phyloP scores from a whole-genome alignment of 257 asterid species.

The Solanum sitiens region DNA sequence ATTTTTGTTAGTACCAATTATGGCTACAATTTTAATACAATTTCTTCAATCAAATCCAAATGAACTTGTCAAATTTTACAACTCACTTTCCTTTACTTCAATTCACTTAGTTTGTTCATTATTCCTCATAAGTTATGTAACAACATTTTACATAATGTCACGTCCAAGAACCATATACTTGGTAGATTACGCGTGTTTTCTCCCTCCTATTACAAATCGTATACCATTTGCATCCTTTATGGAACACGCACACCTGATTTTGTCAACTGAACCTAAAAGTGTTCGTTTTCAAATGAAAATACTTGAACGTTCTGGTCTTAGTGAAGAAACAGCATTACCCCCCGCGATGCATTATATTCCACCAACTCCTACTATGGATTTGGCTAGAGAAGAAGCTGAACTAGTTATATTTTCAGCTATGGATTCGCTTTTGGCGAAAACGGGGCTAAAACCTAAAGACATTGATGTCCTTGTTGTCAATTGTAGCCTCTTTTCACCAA shows the following conservation, averaged over 20 bases:
- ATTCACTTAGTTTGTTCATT: conserved; percentile 2
- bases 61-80: conserved; percentile 1
- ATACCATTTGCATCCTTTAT: conserved; percentile 41
- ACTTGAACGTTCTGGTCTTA: conserved; percentile 52
- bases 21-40: conserved; percentile 8
- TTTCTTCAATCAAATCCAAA: conserved; percentile 9
- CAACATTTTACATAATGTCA: conserved; percentile 22
- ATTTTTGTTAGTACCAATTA: conserved; percentile 20
- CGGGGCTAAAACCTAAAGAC: conserved; percentile 14
- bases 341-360: conserved; percentile 21
- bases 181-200: conserved; percentile 48
- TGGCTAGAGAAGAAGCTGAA: conserved; percentile 16
- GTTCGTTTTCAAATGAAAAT: conserved; percentile 43
- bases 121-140: conserved; percentile 16
- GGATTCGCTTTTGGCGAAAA: conserved; percentile 8
- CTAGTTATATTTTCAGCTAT: conserved; percentile 13
- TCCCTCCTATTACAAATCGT: conserved; percentile 30
- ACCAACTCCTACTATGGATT: conserved; percentile 7
- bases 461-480: conserved; percentile 19
- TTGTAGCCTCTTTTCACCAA: conserved; percentile 22
- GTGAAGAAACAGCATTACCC: conserved; percentile 45
- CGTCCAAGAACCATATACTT: conserved; percentile 38
- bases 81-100: conserved; percentile 17
- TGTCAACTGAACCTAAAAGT: conserved; percentile 29
- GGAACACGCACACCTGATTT: conserved; percentile 27